These are phyloP conservation scores for Arxiozyma slooffiae DNA, from an alignment of 1,139 yeast genomes.

Conservation along the genomic window DNA sequence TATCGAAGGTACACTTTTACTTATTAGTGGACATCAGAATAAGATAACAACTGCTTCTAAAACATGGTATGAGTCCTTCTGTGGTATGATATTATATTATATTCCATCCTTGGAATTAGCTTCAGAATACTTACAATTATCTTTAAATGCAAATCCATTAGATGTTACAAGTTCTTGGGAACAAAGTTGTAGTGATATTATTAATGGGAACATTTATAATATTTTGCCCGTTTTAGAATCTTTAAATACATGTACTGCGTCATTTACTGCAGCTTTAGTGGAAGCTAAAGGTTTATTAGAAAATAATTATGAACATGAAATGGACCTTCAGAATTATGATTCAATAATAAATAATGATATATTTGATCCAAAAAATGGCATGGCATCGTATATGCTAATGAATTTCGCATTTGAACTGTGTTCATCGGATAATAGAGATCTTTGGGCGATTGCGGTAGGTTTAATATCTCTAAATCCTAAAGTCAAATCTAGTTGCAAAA, in stretches of 20 bases:
- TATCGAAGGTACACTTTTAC: constrained; percentile 21
- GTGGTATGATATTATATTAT: constrained; percentile 53
- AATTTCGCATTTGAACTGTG: constrained; percentile 44
- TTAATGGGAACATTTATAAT: constrained; percentile 49
- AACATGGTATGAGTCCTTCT: constrained; percentile 65
- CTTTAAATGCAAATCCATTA: constrained; percentile 31
- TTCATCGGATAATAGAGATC: constrained; percentile 32
- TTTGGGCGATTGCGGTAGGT: constrained; percentile 64
- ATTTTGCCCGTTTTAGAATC: constrained; percentile 54
- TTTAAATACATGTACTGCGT: constrained; percentile 58
- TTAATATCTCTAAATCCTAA: constrained; percentile 34
- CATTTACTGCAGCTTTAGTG: constrained; percentile 53
- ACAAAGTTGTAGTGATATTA: constrained; percentile 48
- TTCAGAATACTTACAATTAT: constrained; percentile 35
- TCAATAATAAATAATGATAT: constrained; percentile 22
- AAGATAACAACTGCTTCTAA: constrained; percentile 24
- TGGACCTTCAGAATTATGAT: constrained; percentile 1
- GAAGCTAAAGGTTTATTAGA: constrained; percentile 55
- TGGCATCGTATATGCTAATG: constrained; percentile 53
- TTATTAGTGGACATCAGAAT: constrained; percentile 23
- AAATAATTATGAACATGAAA: constrained; percentile 23
- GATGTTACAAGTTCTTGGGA: constrained; percentile 45
- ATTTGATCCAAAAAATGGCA: constrained; percentile 34
- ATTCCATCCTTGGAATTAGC: constrained; percentile 43
- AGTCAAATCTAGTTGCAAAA: constrained; percentile 30